Evolutionary conservation across 352 stramenopile species (phyloP), one percentile per base, ranked within the genome.

Genomic region (Phytophthora litchii): DNA sequence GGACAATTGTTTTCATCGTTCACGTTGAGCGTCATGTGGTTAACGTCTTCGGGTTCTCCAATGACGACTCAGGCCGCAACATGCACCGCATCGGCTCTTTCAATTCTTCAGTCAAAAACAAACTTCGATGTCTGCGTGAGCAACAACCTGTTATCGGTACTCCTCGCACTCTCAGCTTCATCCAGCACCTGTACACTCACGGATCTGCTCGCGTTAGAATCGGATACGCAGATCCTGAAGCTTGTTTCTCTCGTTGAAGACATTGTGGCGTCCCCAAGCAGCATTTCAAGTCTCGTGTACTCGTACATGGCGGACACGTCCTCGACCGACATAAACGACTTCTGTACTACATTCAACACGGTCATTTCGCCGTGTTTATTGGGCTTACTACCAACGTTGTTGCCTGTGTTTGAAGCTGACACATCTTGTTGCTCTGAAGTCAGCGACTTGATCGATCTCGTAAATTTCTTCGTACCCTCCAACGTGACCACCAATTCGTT

Each of bases 381-480:
- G 23, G 56, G 60, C 19, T 43, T 84, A 25, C 27, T 80, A 13
- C 65, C 65, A 6, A 58, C 54, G n/a, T 13, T 81, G 4, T 49
- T 81, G 11, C 43, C 60, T 2, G 38, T 74, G 8, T 25, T 74
- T 29, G 23, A 70, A 27, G 35, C 38, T 12, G 75, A 84, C 52
- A 38, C 62, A n/a, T 64, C 57, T 19, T 84, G 68, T 49, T 84
- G 75, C 50, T 68, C 66, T 2, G 46, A 81, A 32, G 44, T 86
- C 14, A 74, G 72, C 42, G 72, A 86, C 31, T 42, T 76, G 27
- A 37, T 86, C 36, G 76, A 86, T 38, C 41, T 83, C 20, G 14
- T 81, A 14, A 62, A 77, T 40, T 54, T 83, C 19, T 60, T 86
- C 47, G 70, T 86, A 13, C 72, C 76, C 14, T 32, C 76, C 11